Conservation (phyloP, 768 basidiomycete species). For the Leucogyrophana mollusca region DNA sequence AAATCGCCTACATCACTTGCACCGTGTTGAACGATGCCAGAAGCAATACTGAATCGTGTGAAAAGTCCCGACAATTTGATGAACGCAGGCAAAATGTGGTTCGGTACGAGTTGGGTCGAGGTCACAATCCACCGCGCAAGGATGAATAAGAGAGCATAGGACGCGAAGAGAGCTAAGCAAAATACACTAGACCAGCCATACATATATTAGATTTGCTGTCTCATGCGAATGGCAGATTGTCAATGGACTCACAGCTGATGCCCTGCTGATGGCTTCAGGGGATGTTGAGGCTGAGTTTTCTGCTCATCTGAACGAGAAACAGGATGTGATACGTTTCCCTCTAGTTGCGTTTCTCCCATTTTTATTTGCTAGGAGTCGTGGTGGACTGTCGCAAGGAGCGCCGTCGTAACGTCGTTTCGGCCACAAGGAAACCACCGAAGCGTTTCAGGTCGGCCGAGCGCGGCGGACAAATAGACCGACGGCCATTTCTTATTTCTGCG, state of each 20-base stretch:
- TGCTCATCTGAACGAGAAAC: too few relatives aligned
- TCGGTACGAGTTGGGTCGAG: neutral
- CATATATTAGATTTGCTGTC: neutral
- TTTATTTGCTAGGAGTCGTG: too few relatives aligned
- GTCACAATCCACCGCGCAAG: neutral
- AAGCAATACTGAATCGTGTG: neutral
- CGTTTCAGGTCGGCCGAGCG: too few relatives aligned
- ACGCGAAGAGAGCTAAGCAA: neutral
- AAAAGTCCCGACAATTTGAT: neutral
- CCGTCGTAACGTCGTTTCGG: too few relatives aligned
- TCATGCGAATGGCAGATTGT: neutral
- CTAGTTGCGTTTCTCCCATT: too few relatives aligned
- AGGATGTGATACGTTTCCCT: too few relatives aligned
- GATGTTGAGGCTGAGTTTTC: too few relatives aligned
- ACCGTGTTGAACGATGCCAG: neutral
- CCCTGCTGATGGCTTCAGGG: neutral
- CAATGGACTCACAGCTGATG: neutral
- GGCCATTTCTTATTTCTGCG: too few relatives aligned
- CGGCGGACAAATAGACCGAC: too few relatives aligned
- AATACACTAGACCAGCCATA: too few relatives aligned
- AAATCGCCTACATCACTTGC: neutral
- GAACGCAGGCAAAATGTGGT: neutral
- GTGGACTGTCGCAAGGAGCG: too few relatives aligned
- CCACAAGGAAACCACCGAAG: too few relatives aligned
- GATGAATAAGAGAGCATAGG: neutral